Evolutionary conservation across 2,329 filamentous ascomycete genomes (phyloP).

Genomic region (Talaromyces funiculosus): DNA sequence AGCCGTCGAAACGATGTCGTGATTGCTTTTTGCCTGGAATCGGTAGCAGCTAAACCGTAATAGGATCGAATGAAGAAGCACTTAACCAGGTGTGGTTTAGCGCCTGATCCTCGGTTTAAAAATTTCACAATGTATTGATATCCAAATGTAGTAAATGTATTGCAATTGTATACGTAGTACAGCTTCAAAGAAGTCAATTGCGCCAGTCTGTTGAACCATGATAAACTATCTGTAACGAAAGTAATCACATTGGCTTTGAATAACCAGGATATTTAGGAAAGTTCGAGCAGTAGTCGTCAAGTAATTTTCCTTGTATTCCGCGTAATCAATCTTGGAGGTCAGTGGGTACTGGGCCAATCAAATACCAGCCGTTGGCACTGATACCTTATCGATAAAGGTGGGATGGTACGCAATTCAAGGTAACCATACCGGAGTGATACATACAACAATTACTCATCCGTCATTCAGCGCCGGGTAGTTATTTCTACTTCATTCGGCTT

Average conservation of each 20-base stretch:
- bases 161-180: background rate
- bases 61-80: no score
- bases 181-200: background rate
- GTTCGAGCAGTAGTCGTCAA: background rate
- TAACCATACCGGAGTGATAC: background rate
- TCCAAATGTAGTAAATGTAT: background rate
- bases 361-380: background rate
- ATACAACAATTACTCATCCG: background rate
- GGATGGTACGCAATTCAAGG: background rate
- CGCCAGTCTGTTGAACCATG: background rate
- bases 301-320: background rate
- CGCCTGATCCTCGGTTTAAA: background rate
- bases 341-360: background rate
- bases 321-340: background rate
- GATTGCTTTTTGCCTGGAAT: conserved; percentile 15
- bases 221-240: background rate
- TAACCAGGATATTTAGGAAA: background rate
- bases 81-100: background rate
- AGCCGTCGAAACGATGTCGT: conserved; percentile 22
- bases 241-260: no score
- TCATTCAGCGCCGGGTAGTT: background rate
- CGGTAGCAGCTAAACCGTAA: background rate
- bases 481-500: background rate
- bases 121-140: background rate
- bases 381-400: conserved; percentile 3